Evolutionary conservation across 2,329 filamentous ascomycete species (phyloP), one percentile per base, ranked within the genome.

Genomic region (Cordyceps pruinosa): DNA sequence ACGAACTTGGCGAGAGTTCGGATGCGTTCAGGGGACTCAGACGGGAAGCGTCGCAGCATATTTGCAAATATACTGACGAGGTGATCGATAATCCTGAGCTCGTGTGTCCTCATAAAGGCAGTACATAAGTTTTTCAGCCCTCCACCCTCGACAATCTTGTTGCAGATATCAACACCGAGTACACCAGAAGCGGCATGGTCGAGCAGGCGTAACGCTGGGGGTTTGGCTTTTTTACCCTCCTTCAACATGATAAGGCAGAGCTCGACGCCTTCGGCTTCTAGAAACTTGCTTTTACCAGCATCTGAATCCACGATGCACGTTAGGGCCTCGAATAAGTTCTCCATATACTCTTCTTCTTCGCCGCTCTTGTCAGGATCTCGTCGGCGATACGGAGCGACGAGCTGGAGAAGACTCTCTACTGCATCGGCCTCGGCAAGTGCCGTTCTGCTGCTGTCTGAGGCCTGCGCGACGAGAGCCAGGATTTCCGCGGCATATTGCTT

Each of bases 401-500:
- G 79, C 71, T 95, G 90, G 15, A 99, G 84, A 63, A 96, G 77
- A 3, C 80, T 71, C 65, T 99, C 93, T 8, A 94, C 79, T 0
- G 88, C 87, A 60, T 96, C 86, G 1, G 87, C 73, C 28, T 75
- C 71, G 37, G 83, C 81, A 5, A 96, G 75, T 47, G 79, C 79
- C 23, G 73, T 74, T 45, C 89, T 77, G 65, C 90, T 91, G 37
- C 80, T 72, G 0, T 80, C 62, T 4, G 89, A 90, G 1, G 85
- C 84, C 70, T 97, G 92, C 19, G 93, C 79, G 9, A 99, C 75
- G 56, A 99, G 94, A 13, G 93, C 91, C 3, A 99, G 77, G 8
- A 97, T 83, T 72, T 99, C 94, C 17, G 93, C 90, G 0, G 91
- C 83, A 69, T 97, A 99, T 69, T 97, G 93, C 69, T 94, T 96